Conservation (phyloP, 2,329 filamentous ascomycete genomes). For the Uncinocarpus reesii region DNA sequence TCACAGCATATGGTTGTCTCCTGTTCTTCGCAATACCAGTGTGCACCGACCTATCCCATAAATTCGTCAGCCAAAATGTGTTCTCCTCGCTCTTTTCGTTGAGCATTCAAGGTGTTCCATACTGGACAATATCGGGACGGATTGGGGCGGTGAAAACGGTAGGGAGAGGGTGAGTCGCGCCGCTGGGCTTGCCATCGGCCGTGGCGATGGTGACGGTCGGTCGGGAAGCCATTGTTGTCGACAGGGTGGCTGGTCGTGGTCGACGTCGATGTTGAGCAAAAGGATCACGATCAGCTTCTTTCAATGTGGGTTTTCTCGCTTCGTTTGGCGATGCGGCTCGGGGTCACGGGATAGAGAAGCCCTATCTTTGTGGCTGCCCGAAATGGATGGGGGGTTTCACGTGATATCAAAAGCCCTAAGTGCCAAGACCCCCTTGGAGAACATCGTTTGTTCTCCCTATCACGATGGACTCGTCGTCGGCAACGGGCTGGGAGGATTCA, state of each 20-base stretch:
- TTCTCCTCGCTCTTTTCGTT: too few species aligned
- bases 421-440: too few species aligned
- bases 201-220: conserved; percentile 96
- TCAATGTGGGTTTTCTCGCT: conserved; percentile 38
- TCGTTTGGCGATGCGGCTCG: conserved; percentile 20
- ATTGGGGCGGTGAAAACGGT: conserved; percentile 96
- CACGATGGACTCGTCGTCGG: too few species aligned
- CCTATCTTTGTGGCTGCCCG: conserved; percentile 20
- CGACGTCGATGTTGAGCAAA: conserved; percentile 18
- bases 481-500: too few species aligned
- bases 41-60: conserved; percentile 58
- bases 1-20: conserved; percentile 98
- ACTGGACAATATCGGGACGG: conserved; percentile 97
- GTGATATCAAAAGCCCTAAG: too few species aligned
- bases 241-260: conserved; percentile 28
- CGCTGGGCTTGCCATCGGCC: conserved; percentile 87
- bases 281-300: conserved; percentile 21
- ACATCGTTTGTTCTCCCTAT: too few species aligned
- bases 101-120: conserved; percentile 40
- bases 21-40: conserved; percentile 99
- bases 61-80: conserved; percentile 25
- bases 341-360: conserved; percentile 23
- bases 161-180: conserved; percentile 82
- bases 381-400: too few species aligned
- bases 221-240: conserved; percentile 71